Evolutionary conservation across 306 rosid genomes (phyloP), one percentile per base, ranked within the genome.

Genomic region (Fragaria iinumae): DNA sequence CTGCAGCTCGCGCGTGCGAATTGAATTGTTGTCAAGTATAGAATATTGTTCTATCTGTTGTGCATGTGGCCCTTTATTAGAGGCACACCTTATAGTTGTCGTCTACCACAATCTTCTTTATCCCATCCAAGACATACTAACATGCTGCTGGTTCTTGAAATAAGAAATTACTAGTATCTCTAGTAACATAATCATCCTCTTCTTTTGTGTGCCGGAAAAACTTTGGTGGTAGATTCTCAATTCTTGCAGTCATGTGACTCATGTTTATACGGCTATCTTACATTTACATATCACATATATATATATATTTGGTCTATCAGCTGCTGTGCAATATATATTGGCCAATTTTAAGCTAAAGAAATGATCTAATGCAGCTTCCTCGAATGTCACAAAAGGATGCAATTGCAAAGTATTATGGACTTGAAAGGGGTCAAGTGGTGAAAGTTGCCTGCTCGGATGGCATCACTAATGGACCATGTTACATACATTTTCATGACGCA

Each of bases 401-500:
- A n/a, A n/a, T n/a, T n/a, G n/a, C n/a, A n/a, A n/a, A n/a, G n/a
- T n/a, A n/a, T n/a, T n/a, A n/a, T n/a, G n/a, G n/a, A n/a, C n/a
- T n/a, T n/a, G n/a, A n/a, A n/a, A n/a, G n/a, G n/a, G n/a, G n/a
- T n/a, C n/a, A n/a, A n/a, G n/a, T n/a, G n/a, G n/a, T n/a, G n/a
- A n/a, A n/a, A n/a, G n/a, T n/a, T n/a, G n/a, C 82, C 47, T 95
- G 86, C 43, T 75, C 75, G 10, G 93, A 96, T 38, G 99, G 89
- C 74, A 83, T 90, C 83, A 87, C 97, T 10, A 86, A 82, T 70
- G 56, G 85, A 68, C n/a, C 94, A 95, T 76, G 88, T 90, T 63
- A 86, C 97, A 29, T 92, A 74, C 57, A 67, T 79, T 21, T 60
- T 80, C 67, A 55, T 25, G 73, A 17, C 25, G 14, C 36, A 2